These are phyloP conservation scores for Ophiostoma australiae DNA, from an alignment of 2,329 filamentous ascomycete species.

Conservation along the genomic window DNA sequence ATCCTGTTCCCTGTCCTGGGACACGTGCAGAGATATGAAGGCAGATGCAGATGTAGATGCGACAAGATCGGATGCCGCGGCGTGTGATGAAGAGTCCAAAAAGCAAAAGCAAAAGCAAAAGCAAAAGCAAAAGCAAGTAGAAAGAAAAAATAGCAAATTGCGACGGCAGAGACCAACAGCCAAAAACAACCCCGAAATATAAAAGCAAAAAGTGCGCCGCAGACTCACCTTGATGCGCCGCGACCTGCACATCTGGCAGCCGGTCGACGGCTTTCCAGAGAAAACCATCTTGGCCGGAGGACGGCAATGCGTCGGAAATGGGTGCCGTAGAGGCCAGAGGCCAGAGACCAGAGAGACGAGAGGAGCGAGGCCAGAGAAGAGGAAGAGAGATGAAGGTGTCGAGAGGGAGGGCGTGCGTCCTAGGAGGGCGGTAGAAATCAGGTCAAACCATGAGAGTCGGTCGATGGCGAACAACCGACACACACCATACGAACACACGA, in stretches of 20 bases:
- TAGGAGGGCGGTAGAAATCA: no score
- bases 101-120: no score
- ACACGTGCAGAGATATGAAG: not conserved
- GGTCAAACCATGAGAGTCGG: no score
- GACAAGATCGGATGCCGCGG: not conserved
- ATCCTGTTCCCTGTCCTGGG: not conserved
- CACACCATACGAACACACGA: no score
- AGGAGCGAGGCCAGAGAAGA: not conserved
- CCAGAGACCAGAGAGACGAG: no score
- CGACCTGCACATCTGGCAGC: constrained; percentile 70
- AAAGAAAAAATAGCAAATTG: no score
- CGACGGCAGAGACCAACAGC: not conserved
- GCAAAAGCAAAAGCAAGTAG: no score
- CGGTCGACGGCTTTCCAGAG: constrained; percentile 60
- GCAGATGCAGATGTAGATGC: not conserved
- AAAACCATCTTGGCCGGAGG: constrained; percentile 52
- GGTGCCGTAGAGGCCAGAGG: no score
- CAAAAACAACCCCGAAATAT: not conserved
- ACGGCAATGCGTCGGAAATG: not conserved
- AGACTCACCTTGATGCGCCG: constrained; percentile 65
- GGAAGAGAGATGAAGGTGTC: not conserved
- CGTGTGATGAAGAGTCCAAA: no score
- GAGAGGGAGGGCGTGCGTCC: not conserved
- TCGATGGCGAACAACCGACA: no score
- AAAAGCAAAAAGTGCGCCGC: not conserved